Base-by-base conservation (phyloP, 306 rosid genomes). In the Abrus pulchellus region DNA sequence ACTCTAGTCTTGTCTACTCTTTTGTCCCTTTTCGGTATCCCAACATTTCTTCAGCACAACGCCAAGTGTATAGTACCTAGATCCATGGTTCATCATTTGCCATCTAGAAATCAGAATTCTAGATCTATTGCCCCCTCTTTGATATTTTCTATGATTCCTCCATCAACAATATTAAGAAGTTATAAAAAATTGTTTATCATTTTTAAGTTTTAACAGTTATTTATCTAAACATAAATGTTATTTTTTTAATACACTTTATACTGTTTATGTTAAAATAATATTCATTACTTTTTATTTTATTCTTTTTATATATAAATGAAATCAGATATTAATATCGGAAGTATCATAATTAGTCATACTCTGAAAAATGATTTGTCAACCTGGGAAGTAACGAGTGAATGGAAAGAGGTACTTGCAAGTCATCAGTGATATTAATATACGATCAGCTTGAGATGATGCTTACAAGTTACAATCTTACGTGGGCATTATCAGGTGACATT, bases 21-120 rank as follows among this genome's bases (percentile, higher is more conserved):
- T 10, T 2, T 28, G 33, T 6, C 47, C 70, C 49, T 60, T 61
- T 67, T 32, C 47, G 64, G n/a, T 28, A 62, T 7, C 29, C 48
- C 5, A 36, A 63, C 11, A 0, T 4, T 65, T 65, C 50, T 72
- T 13, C 68, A 47, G 40, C 50, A 72, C n/a, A 27, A 41, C 0
- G 85, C 66, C 87, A 84, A 13, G 80, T 84, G 87, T 85, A 76
- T 5, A 71, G 54, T 82, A 80, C 82, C 52, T 41, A 3, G 7
- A n/a, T 54, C 9, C 3, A 20, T 64, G 38, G 4, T 34, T 66
- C 72, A 53, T 63, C 71, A 60, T 68, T 67, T 60, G 9, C 33
- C 53, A 14, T 76, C 69, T 70, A 64, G 1, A 45, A 77, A n/a
- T 69, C 79, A 36, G 54, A 40, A 14, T 76, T 84, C 85, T 20